phyloP scores from a whole-genome alignment of 768 basidiomycete genomes.

The Tulasnella sp. region DNA sequence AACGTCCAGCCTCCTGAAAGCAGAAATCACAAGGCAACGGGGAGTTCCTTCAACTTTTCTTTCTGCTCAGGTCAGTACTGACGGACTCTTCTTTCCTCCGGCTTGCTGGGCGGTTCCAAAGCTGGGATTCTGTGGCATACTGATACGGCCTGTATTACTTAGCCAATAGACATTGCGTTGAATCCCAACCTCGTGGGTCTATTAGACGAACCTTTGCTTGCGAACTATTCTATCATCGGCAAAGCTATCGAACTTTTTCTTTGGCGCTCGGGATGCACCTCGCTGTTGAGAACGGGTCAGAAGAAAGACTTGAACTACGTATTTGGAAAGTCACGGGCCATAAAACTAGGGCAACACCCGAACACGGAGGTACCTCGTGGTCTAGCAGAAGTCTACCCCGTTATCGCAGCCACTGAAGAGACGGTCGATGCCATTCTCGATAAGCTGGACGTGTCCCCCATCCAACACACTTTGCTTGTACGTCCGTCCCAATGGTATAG shows the following conservation, averaged over 20 bases:
- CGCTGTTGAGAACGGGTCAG: no score
- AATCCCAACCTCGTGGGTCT: constrained; percentile 21
- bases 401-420: not conserved
- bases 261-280: no score
- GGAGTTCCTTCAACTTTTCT: constrained; percentile 31
- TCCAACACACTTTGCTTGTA: not conserved
- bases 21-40: not conserved
- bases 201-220: not conserved
- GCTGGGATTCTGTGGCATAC: constrained; percentile 15
- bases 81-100: constrained; percentile 8
- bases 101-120: constrained; percentile 6
- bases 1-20: no score
- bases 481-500: no score
- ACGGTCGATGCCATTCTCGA: not conserved
- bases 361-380: not conserved
- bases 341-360: not conserved
- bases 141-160: constrained; percentile 23
- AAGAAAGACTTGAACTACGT: no score
- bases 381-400: constrained; percentile 3
- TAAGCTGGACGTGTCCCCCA: not conserved
- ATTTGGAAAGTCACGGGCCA: not conserved
- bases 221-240: not conserved
- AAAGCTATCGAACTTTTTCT: not conserved
- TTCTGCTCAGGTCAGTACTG: constrained; percentile 34
- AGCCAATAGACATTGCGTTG: constrained; percentile 44